These are phyloP conservation scores for Purpureocillium lavendulum DNA, from an alignment of 2,329 filamentous ascomycete genomes.

Conservation along the genomic window DNA sequence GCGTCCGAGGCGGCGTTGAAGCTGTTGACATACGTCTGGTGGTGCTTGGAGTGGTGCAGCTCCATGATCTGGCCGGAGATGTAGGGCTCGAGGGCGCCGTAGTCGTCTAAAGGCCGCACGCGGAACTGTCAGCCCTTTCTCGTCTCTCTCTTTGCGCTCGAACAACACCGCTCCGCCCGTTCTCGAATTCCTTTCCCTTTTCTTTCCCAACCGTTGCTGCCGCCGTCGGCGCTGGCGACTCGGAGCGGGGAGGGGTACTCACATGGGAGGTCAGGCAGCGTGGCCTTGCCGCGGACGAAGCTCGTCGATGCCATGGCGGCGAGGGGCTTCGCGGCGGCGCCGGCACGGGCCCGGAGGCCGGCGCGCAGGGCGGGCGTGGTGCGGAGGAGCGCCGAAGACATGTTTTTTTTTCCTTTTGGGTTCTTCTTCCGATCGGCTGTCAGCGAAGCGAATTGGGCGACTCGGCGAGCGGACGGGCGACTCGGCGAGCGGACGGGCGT, in stretches of 20 bases:
- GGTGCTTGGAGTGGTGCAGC: conserved; percentile 89
- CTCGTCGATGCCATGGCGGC: conserved; percentile 63
- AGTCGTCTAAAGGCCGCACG: conserved; percentile 61
- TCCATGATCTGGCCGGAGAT: conserved; percentile 94
- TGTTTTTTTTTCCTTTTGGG: conserved; percentile 26
- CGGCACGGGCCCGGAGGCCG: conserved; percentile 53
- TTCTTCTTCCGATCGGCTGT: neutral
- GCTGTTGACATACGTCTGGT: conserved; percentile 86
- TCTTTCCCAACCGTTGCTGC: neutral
- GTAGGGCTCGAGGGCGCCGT: conserved; percentile 79
- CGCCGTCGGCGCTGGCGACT: neutral
- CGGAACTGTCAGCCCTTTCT: no score
- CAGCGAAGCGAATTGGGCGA: no score
- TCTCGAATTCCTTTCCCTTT: no score
- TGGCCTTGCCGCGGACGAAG: conserved; percentile 82
- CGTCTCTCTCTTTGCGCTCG: no score
- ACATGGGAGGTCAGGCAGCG: conserved; percentile 77
- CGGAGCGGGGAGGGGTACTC: conserved; percentile 13
- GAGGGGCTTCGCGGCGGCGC: conserved; percentile 45
- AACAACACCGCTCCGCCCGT: no score
- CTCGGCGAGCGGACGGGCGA: no score
- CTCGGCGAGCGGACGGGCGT: no score
- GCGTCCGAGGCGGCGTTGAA: conserved; percentile 76
- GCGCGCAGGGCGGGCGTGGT: conserved; percentile 59
- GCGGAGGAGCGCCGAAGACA: conserved; percentile 72